Evolutionary conservation across 208 protist species (phyloP).

Genomic region (Leishmania amazonensis): DNA sequence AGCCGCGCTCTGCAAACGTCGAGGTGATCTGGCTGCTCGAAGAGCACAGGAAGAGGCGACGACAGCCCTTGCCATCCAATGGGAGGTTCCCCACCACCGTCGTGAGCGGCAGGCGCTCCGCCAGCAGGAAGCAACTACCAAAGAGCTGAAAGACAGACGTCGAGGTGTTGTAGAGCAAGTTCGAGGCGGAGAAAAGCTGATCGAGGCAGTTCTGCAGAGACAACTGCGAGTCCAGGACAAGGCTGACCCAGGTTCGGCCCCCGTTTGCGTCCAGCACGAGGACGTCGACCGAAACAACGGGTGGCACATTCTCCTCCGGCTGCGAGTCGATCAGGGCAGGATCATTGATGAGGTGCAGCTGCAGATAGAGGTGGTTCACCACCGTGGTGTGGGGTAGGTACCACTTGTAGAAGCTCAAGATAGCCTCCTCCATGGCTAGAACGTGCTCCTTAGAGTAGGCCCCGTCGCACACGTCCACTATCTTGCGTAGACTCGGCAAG

Average conservation of each 20-base stretch:
- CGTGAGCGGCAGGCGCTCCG: conserved; percentile 40
- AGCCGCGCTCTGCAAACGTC: conserved; percentile 71
- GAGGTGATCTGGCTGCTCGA: conserved; percentile 48
- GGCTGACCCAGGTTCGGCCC: conserved; percentile 34
- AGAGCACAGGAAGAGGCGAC: conserved; percentile 66
- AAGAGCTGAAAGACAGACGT: conserved; percentile 76
- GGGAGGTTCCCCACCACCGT: conserved; percentile 40
- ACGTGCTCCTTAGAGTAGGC: conserved; percentile 64
- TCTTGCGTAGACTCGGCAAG: conserved; percentile 59
- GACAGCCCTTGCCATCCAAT: conserved; percentile 39
- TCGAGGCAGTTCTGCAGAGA: conserved; percentile 49
- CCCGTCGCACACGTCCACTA: conserved; percentile 81
- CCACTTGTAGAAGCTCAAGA: conserved; percentile 82
- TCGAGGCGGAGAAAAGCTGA: conserved; percentile 47
- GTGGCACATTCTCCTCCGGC: conserved; percentile 11
- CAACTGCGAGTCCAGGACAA: conserved; percentile 28
- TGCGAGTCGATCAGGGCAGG: conserved; percentile 42
- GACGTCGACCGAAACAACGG: conserved; percentile 36
- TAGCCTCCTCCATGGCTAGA: conserved; percentile 78
- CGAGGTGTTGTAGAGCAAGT: conserved; percentile 44
- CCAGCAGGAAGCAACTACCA: conserved; percentile 59
- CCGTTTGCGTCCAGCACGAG: conserved; percentile 42
- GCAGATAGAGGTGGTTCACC: conserved; percentile 80
- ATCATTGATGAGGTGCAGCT: conserved; percentile 72
- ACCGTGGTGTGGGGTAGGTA: conserved; percentile 83